These are phyloP conservation scores for Colletotrichum brevisporum DNA, from an alignment of 2,329 filamentous ascomycete species.

Conservation along the genomic window DNA sequence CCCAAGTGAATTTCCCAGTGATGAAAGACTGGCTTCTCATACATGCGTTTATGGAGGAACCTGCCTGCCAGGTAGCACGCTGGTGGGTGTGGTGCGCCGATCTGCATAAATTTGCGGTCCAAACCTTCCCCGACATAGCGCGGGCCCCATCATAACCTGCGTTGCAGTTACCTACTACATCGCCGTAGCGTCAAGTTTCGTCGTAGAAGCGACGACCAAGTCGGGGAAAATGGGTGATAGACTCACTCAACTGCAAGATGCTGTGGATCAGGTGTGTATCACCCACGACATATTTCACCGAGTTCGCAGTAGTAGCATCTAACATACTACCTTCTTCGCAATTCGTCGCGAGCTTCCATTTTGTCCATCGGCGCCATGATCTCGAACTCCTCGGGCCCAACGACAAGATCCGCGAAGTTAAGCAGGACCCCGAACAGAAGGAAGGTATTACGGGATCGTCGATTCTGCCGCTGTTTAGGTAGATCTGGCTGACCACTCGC, in stretches of 20 bases:
- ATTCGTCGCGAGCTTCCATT: slow-evolving; percentile 77
- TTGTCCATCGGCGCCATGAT: slow-evolving; percentile 78
- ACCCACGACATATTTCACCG: neutral
- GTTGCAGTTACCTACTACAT: neutral
- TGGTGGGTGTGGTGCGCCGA: slow-evolving; percentile 1
- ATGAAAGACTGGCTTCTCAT: no score
- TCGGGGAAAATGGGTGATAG: slow-evolving; percentile 75
- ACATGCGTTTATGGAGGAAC: neutral
- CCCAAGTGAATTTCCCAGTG: neutral
- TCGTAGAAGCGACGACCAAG: neutral
- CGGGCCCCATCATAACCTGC: slow-evolving; percentile 3
- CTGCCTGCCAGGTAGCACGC: no score
- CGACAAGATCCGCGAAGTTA: slow-evolving; percentile 72
- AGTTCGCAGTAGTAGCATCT: slow-evolving; percentile 9
- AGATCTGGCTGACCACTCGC: slow-evolving; percentile 34
- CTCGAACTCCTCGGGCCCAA: slow-evolving; percentile 70
- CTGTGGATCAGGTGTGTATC: slow-evolving; percentile 79
- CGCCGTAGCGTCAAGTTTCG: neutral
- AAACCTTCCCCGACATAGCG: no score
- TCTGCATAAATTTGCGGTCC: no score
- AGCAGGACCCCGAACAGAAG: slow-evolving; percentile 66
- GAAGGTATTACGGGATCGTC: slow-evolving; percentile 57
- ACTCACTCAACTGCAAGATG: slow-evolving; percentile 87
- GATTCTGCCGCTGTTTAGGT: neutral
- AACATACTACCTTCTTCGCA: slow-evolving; percentile 67